Evolutionary conservation across 768 basidiomycete species (phyloP), one percentile per base, ranked within the genome.

Genomic region (Suillus subluteus): DNA sequence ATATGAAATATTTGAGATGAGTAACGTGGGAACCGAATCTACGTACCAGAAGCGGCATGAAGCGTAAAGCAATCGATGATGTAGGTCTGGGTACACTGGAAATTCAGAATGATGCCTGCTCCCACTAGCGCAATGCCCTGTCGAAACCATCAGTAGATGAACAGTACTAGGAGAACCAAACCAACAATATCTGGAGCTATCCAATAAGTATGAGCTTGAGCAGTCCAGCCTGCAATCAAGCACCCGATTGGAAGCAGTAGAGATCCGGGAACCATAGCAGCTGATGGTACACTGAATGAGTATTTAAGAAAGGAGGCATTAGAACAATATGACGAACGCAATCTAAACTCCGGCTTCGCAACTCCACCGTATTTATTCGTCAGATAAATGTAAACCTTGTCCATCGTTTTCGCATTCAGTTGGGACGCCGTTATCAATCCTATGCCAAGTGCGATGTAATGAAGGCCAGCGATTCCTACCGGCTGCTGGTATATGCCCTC

Each of bases 201-300:
- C 93, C 93, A 95, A 66, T 86, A 87, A 0, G 88, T 73, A 15
- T 79, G 74, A 0, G 79, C 70, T 69, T 90, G 78, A 5, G 88
- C 87, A 0, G 86, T 80, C 91, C 93, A 95, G 2, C 93, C 92
- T 6, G 86, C 75, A 7, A 94, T 79, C 26, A 95, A 76, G 16
- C 94, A 76, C 0, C 92, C 92, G 8, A 87, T 74, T 0, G 94
- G 92, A 9, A 94, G 79, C 3, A 88, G 15, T 21, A 90, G 68
- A 0, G 87, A 84, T 0, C 86, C 90, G 5, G 86, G 81, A 6
- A 90, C 68, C 83, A 91, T 87, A 1, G 85, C 76, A 1, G 87
- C 89, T 91, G 50, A 16, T 38, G 13, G n/a, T 66, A 26, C 46
- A 58, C 9, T 13, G 32, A 21, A 52, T 76, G 9, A 73, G 62